Percentiles rank a stretch among this genome's conserved stretches.
Evolutionary conservation across 2,329 filamentous ascomycete genomes (phyloP).

Genomic region (Claviceps sp.): DNA sequence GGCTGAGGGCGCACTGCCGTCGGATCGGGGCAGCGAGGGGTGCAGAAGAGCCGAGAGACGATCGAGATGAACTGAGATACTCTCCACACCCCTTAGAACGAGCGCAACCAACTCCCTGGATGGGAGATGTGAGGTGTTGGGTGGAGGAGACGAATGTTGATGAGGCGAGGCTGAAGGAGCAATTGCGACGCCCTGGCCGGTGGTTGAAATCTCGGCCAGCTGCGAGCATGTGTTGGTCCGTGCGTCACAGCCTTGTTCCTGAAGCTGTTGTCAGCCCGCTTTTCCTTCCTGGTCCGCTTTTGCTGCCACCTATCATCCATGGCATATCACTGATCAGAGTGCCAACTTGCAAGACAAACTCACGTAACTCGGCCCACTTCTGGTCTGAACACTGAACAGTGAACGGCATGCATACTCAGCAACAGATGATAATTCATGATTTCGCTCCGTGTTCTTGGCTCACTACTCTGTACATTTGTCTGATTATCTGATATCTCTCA

Average conservation of each 20-base stretch:
- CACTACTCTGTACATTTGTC: background rate
- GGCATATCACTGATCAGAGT: too few relatives aligned
- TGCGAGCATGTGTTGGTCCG: conserved; percentile 7
- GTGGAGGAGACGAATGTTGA: conserved; percentile 2
- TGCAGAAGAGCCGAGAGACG: conserved; percentile 6
- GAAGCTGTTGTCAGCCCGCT: too few relatives aligned
- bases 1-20: background rate
- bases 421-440: too few relatives aligned
- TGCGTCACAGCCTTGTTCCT: conserved; percentile 5
- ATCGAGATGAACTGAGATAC: conserved; percentile 2
- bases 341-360: too few relatives aligned
- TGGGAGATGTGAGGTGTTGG: conserved; percentile 5
- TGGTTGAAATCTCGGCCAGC: conserved; percentile 8
- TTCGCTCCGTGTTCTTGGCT: background rate
- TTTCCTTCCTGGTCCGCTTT: too few relatives aligned
- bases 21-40: conserved; percentile 4
- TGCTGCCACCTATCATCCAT: too few relatives aligned
- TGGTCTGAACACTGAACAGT: too few relatives aligned
- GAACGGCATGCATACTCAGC: too few relatives aligned
- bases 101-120: conserved; percentile 9
- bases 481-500: background rate
- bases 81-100: conserved; percentile 8
- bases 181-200: conserved; percentile 1
- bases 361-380: too few relatives aligned
- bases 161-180: conserved; percentile 4